Evolutionary conservation across 768 basidiomycete species (phyloP).

Genomic region (Obba rivulosa): DNA sequence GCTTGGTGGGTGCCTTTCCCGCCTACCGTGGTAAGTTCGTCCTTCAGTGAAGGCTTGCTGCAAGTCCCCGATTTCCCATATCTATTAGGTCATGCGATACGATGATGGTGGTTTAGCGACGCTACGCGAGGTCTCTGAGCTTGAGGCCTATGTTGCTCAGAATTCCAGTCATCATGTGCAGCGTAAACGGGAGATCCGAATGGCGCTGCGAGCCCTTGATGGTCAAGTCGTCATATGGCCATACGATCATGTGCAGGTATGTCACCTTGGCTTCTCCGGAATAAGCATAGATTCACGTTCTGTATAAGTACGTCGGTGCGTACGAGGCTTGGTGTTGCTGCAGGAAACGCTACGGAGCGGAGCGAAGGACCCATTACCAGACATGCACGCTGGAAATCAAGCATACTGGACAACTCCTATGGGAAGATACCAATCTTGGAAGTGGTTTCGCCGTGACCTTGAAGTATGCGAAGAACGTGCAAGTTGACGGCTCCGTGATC

Average conservation of each 20-base stretch:
- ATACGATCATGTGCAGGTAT: conserved; percentile 52
- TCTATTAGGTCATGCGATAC: conserved; percentile 55
- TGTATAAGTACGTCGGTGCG: conserved; percentile 41
- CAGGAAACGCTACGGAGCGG: conserved; percentile 45
- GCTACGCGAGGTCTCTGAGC: conserved; percentile 40
- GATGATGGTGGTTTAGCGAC: conserved; percentile 53
- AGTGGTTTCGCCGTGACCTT: conserved; percentile 66
- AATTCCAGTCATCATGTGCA: conserved; percentile 48
- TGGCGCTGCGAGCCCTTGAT: conserved; percentile 62
- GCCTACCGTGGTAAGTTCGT: conserved; percentile 49
- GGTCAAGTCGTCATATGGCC: conserved; percentile 59
- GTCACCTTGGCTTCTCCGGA: conserved; percentile 7
- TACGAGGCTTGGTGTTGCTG: conserved; percentile 38
- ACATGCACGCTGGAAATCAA: conserved; percentile 46
- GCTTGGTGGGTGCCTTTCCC: conserved; percentile 82
- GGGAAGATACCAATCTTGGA: conserved; percentile 52
- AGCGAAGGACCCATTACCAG: conserved; percentile 40
- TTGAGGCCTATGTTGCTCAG: conserved; percentile 57
- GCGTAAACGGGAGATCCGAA: conserved; percentile 49
- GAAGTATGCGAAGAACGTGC: conserved; percentile 47
- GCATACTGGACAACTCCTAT: conserved; percentile 44
- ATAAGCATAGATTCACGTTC: background rate
- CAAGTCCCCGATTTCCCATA: background rate
- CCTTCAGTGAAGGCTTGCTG: background rate
- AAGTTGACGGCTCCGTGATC: conserved; percentile 44